phyloP scores from a whole-genome alignment of 192 early-diverging fungal species.

The Coemansia sp. region DNA sequence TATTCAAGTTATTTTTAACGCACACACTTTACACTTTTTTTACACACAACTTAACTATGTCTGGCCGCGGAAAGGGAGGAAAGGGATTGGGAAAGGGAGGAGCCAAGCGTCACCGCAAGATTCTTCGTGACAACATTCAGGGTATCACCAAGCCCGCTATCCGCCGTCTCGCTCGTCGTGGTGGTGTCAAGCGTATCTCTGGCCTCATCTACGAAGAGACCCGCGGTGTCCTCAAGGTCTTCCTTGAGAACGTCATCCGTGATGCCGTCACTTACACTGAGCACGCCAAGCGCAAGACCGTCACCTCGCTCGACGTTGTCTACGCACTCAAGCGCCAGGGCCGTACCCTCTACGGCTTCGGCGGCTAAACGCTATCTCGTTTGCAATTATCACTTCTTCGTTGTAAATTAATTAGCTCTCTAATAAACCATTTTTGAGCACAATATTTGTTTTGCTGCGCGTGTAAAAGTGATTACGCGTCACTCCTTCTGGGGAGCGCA shows the following conservation, averaged over 20 bases:
- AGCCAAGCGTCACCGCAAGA: constrained; percentile 99
- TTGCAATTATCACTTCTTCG: constrained; percentile 11
- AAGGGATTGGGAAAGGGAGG: constrained; percentile 99
- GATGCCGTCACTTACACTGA: constrained; percentile 99
- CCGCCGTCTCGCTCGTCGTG: constrained; percentile 98
- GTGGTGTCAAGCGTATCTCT: constrained; percentile 99
- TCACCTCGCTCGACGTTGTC: constrained; percentile 99
- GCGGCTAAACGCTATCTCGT: constrained; percentile 60
- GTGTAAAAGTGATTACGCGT: constrained; percentile 5
- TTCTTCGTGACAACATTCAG: constrained; percentile 92
- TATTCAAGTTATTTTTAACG: neutral
- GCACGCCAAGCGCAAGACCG: constrained; percentile 99
- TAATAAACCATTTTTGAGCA: constrained; percentile 15
- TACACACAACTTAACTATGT: constrained; percentile 64
- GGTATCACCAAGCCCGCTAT: constrained; percentile 99
- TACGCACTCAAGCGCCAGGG: constrained; percentile 98
- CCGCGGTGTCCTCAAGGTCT: constrained; percentile 95
- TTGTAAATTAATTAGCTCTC: constrained; percentile 18
- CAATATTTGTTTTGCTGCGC: neutral
- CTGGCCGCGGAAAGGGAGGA: constrained; percentile 99
- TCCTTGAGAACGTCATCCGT: constrained; percentile 99
- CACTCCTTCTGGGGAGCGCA: neutral
- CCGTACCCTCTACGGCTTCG: constrained; percentile 89
- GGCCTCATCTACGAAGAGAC: constrained; percentile 99
- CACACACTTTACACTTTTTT: constrained; percentile 4